Evolutionary conservation across 768 basidiomycete species (phyloP).

Genomic region (Phylloporus arenicola): DNA sequence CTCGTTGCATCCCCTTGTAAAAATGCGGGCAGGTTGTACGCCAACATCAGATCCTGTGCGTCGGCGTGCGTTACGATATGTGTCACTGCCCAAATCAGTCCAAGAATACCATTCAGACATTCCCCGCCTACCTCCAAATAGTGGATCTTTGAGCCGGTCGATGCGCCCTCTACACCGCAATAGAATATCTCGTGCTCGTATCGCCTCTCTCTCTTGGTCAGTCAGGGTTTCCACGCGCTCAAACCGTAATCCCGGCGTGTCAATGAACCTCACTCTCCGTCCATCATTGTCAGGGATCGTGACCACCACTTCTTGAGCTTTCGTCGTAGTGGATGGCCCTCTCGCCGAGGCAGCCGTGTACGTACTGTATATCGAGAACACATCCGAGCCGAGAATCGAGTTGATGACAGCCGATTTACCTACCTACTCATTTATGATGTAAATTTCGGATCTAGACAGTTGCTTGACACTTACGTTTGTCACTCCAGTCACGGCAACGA

Average conservation of each 20-base stretch:
- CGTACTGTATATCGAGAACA: constrained; percentile 51
- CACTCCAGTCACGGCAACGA: constrained; percentile 77
- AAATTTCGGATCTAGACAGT: not conserved
- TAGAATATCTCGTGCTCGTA: constrained; percentile 63
- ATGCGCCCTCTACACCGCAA: constrained; percentile 74
- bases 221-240: constrained; percentile 38
- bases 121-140: constrained; percentile 53
- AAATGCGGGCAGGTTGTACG: constrained; percentile 81
- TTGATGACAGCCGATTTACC: constrained; percentile 88
- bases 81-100: constrained; percentile 41
- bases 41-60: constrained; percentile 83
- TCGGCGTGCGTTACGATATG: constrained; percentile 65
- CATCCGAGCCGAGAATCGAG: constrained; percentile 52
- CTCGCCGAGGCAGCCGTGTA: constrained; percentile 44
- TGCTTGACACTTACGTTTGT: constrained; percentile 56
- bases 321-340: constrained; percentile 65
- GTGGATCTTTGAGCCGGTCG: constrained; percentile 78
- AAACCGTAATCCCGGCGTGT: constrained; percentile 77
- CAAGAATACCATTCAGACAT: not conserved
- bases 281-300: constrained; percentile 38
- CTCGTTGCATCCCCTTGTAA: constrained; percentile 56
- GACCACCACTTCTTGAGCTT: constrained; percentile 55
- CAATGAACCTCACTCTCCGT: constrained; percentile 60
- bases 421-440: constrained; percentile 36
- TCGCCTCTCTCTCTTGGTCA: constrained; percentile 19